Percentiles rank a stretch among this genome's conserved stretches.
Conservation (phyloP, 139 green algal genomes). For the Chlamydomonas urium region DNA sequence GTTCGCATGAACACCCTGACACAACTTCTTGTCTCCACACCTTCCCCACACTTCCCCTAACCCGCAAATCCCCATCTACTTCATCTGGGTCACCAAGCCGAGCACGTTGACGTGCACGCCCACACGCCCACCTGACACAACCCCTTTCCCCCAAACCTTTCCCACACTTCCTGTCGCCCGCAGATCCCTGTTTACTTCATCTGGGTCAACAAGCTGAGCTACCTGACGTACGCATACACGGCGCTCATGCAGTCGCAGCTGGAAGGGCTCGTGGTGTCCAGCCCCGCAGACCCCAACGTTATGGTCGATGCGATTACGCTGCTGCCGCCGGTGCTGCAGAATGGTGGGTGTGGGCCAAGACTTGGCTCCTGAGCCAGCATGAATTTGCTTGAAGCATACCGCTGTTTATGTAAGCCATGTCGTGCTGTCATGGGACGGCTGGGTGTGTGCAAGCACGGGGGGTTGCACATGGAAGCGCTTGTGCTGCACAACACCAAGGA, state of each 20-base stretch:
- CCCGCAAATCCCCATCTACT: not conserved
- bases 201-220: conserved; percentile 49
- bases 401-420: too few species aligned
- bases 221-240: conserved; percentile 53
- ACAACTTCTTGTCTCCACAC: not conserved
- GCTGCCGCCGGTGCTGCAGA: not conserved
- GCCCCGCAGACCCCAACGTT: not conserved
- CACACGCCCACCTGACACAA: too few species aligned
- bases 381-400: too few species aligned
- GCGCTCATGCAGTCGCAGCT: conserved; percentile 36
- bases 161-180: not conserved
- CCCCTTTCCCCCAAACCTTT: not conserved
- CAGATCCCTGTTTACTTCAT: conserved; percentile 49
- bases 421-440: too few species aligned
- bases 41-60: not conserved
- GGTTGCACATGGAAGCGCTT: too few species aligned
- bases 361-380: too few species aligned
- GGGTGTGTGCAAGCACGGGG: too few species aligned
- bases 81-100: conserved; percentile 1
- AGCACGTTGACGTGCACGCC: too few species aligned
- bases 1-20: too few species aligned
- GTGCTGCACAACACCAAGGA: too few species aligned
- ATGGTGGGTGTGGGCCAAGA: not conserved
- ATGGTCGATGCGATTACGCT: conserved; percentile 8
- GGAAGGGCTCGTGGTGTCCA: conserved; percentile 4